These are phyloP conservation scores for Priceomyces medius DNA, from an alignment of 805 yeast genomes.

Conservation along the genomic window DNA sequence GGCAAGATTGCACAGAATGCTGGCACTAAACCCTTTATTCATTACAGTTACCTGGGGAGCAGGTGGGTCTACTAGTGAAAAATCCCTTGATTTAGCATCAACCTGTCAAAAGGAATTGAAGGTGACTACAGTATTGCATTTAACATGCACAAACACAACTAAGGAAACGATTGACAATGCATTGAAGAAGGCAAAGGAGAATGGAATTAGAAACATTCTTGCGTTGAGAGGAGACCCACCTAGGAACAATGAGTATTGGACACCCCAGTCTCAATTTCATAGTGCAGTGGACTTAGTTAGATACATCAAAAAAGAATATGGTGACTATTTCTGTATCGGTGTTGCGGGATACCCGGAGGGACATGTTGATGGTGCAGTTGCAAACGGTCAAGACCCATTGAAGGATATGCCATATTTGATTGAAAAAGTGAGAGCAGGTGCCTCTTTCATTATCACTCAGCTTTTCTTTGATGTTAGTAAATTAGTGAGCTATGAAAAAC, in stretches of 20 bases:
- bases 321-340: constrained; percentile 86
- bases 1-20: constrained; percentile 86
- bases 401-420: constrained; percentile 76
- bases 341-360: constrained; percentile 99
- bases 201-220: constrained; percentile 84
- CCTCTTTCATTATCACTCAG: constrained; percentile 90
- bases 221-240: constrained; percentile 98
- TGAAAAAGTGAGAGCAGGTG: constrained; percentile 91
- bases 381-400: constrained; percentile 58
- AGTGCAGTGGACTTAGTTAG: constrained; percentile 84
- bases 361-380: constrained; percentile 83
- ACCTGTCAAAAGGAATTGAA: constrained; percentile 73
- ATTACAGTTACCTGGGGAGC: constrained; percentile 99
- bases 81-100: constrained; percentile 79
- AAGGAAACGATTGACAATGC: constrained; percentile 76
- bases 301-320: constrained; percentile 69
- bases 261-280: constrained; percentile 56
- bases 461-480: constrained; percentile 84
- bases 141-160: constrained; percentile 94
- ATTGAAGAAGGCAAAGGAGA: constrained; percentile 60
- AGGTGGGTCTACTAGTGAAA: constrained; percentile 89
- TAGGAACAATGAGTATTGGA: constrained; percentile 65
- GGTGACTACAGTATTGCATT: constrained; percentile 88
- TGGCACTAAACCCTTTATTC: constrained; percentile 82
- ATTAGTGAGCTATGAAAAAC: constrained; percentile 62